Conservation (phyloP, 1,139 yeast genomes). For the Diutina siamensis region DNA sequence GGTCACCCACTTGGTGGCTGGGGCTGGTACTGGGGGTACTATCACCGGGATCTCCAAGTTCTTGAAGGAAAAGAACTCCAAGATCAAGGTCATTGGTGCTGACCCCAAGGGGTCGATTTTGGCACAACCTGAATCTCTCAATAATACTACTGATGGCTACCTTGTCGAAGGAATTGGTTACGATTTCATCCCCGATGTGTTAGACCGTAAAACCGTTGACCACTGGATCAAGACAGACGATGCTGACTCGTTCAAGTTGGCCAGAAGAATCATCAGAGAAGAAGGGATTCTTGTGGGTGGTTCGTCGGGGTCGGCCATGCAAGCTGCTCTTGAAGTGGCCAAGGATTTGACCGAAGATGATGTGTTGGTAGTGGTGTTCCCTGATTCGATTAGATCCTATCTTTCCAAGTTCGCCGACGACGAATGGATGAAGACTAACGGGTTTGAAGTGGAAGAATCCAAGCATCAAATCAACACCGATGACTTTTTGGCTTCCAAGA, state of each 20-base stretch:
- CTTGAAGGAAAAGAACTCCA: slow-evolving; percentile 59
- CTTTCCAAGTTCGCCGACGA: slow-evolving; percentile 83
- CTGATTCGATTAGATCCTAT: slow-evolving; percentile 82
- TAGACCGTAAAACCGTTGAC: slow-evolving; percentile 57
- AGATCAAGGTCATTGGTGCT: slow-evolving; percentile 61
- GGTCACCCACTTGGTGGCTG: slow-evolving; percentile 70
- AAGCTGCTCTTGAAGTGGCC: slow-evolving; percentile 67
- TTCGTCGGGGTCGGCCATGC: slow-evolving; percentile 75
- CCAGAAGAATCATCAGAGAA: slow-evolving; percentile 73
- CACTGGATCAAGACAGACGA: slow-evolving; percentile 84
- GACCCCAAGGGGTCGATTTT: slow-evolving; percentile 84
- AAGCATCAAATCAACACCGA: slow-evolving; percentile 36
- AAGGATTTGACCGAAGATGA: slow-evolving; percentile 64
- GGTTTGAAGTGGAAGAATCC: slow-evolving; percentile 44
- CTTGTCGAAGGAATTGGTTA: slow-evolving; percentile 90
- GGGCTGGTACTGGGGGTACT: slow-evolving; percentile 89
- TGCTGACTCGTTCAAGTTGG: slow-evolving; percentile 66
- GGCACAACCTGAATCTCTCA: slow-evolving; percentile 71
- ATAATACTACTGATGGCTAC: slow-evolving; percentile 48
- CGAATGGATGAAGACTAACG: slow-evolving; percentile 81
- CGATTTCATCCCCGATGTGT: slow-evolving; percentile 78
- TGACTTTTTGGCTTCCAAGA: slow-evolving; percentile 35
- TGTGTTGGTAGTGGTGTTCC: slow-evolving; percentile 71
- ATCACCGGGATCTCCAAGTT: slow-evolving; percentile 69
- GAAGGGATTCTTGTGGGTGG: slow-evolving; percentile 89